Percentiles rank a stretch among this genome's conserved stretches.
Conservation (phyloP, 2,329 filamentous ascomycete genomes). For the Aspergillus persii region DNA sequence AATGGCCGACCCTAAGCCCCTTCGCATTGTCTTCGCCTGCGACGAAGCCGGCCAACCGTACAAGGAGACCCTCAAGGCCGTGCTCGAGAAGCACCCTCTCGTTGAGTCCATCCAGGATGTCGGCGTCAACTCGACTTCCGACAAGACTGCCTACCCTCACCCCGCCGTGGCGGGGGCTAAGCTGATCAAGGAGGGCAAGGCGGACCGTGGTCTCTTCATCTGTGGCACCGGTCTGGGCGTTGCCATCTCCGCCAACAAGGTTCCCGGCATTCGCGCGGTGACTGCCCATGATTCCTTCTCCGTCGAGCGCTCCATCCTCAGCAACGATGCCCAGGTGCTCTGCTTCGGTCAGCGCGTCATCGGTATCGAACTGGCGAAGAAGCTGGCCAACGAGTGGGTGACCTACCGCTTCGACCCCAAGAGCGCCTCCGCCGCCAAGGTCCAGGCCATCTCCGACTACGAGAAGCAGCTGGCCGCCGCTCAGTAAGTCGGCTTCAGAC, state of each 20-base stretch:
- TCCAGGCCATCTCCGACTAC: constrained; percentile 47
- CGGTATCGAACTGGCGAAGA: constrained; percentile 73
- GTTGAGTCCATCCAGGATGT: constrained; percentile 71
- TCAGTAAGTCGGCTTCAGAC: constrained; percentile 5
- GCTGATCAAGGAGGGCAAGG: constrained; percentile 49
- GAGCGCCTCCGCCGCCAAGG: constrained; percentile 63
- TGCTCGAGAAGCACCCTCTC: constrained; percentile 65
- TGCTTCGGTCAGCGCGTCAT: constrained; percentile 84
- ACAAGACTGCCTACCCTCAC: constrained; percentile 81
- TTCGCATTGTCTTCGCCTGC: constrained; percentile 62
- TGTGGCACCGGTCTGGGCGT: constrained; percentile 86
- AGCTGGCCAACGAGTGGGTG: constrained; percentile 77
- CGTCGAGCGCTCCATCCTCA: constrained; percentile 75
- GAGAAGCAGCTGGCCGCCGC: constrained; percentile 35
- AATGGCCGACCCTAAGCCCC: constrained; percentile 39
- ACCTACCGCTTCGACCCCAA: constrained; percentile 74
- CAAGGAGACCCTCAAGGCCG: constrained; percentile 73
- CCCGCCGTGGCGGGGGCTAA: constrained; percentile 71
- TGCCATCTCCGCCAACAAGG: constrained; percentile 85
- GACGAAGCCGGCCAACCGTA: constrained; percentile 74
- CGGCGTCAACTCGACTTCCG: constrained; percentile 62
- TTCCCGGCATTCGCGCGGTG: constrained; percentile 79
- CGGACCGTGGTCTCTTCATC: constrained; percentile 73
- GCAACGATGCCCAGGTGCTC: constrained; percentile 83
- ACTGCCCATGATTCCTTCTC: constrained; percentile 85